These are phyloP conservation scores for Salix purpurea DNA, from an alignment of 345 rosid genomes.

Conservation along the genomic window DNA sequence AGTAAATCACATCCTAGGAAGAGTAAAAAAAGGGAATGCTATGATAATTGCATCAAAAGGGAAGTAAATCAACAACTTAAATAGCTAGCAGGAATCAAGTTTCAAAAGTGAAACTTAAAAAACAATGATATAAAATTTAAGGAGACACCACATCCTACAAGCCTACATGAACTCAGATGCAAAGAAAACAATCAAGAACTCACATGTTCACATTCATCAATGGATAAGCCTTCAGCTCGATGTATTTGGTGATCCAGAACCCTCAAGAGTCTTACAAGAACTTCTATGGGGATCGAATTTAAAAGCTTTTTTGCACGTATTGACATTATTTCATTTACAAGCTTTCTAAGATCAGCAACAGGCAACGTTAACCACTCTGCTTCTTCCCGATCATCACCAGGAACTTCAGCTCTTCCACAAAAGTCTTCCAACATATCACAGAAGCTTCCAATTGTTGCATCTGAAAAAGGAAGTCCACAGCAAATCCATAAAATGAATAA, in stretches of 20 bases:
- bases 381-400: conserved; percentile 80
- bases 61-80: no score
- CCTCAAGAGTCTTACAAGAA: conserved; percentile 61
- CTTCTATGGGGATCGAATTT: conserved; percentile 80
- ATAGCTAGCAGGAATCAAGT: not conserved
- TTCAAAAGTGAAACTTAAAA: not conserved
- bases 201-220: conserved; percentile 68
- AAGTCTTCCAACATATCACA: conserved; percentile 76
- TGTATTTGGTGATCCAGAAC: conserved; percentile 95
- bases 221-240: conserved; percentile 89
- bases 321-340: conserved; percentile 74
- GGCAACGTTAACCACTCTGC: conserved; percentile 78
- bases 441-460: conserved; percentile 58
- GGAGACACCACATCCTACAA: not conserved
- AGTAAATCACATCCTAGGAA: conserved; percentile 1
- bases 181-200: conserved; percentile 22
- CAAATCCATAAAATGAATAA: conserved; percentile 5
- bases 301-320: conserved; percentile 74
- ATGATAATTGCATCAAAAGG: not conserved
- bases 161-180: not conserved
- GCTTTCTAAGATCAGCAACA: conserved; percentile 56
- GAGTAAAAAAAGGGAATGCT: not conserved
- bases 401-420: conserved; percentile 74
- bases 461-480: conserved; percentile 34
- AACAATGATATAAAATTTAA: not conserved